Conservation (phyloP, 306 rosid species). For the Cicer arietinum region DNA sequence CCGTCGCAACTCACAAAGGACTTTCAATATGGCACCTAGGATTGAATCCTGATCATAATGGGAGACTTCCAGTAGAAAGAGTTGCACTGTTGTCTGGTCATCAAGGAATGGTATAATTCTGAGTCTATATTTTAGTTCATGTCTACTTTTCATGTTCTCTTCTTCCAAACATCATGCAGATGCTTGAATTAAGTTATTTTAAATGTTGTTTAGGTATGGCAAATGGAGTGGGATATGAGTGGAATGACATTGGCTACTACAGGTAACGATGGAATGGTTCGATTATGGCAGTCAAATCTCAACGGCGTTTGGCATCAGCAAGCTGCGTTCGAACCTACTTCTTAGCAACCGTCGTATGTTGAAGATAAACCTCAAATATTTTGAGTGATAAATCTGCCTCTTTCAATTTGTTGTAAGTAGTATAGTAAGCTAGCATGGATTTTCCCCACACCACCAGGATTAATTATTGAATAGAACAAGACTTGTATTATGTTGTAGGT, state of each 20-base stretch:
- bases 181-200: slow-evolving; percentile 20
- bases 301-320: slow-evolving; percentile 90
- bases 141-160: slow-evolving; percentile 23
- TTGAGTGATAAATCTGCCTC: neutral
- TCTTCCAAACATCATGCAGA: slow-evolving; percentile 33
- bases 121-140: slow-evolving; percentile 5
- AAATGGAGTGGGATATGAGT: slow-evolving; percentile 98
- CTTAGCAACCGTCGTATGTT: slow-evolving; percentile 42
- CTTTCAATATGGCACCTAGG: slow-evolving; percentile 90
- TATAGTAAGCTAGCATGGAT: slow-evolving; percentile 28
- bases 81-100: slow-evolving; percentile 77
- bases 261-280: slow-evolving; percentile 74
- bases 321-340: slow-evolving; percentile 76
- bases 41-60: slow-evolving; percentile 66
- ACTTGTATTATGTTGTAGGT: slow-evolving; percentile 32
- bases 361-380: slow-evolving; percentile 22
- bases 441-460: neutral
- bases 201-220: slow-evolving; percentile 73
- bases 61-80: slow-evolving; percentile 79
- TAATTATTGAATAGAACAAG: slow-evolving; percentile 27
- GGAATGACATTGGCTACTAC: slow-evolving; percentile 97
- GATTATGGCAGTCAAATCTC: slow-evolving; percentile 90
- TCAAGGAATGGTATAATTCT: slow-evolving; percentile 66
- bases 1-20: slow-evolving; percentile 77
- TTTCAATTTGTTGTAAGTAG: slow-evolving; percentile 35